Evolutionary conservation across 306 rosid genomes (phyloP).

Genomic region (Rubus idaeus): DNA sequence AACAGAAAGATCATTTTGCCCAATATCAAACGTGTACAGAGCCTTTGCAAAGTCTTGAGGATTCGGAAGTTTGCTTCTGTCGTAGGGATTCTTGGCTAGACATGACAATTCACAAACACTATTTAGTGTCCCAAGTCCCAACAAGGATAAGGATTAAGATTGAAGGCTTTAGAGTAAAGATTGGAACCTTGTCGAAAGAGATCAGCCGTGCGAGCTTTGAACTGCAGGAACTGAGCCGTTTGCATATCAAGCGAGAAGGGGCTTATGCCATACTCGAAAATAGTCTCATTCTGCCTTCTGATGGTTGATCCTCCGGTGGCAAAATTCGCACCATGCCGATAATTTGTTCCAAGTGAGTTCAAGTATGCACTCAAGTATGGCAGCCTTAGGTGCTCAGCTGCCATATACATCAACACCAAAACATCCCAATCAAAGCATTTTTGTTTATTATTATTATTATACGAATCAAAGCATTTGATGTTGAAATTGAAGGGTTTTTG

Average conservation of each 20-base stretch:
- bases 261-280: conserved; percentile 73
- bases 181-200: conserved; percentile 66
- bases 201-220: conserved; percentile 62
- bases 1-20: conserved; percentile 83
- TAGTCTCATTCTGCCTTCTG: conserved; percentile 80
- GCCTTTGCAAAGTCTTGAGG: conserved; percentile 84
- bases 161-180: no score
- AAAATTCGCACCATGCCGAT: conserved; percentile 83
- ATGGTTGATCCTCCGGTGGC: conserved; percentile 96
- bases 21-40: conserved; percentile 86
- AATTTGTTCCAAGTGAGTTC: conserved; percentile 82
- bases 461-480: neutral
- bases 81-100: conserved; percentile 52
- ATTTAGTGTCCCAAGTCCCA: neutral
- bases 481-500: neutral
- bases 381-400: conserved; percentile 70
- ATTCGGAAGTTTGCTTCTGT: conserved; percentile 58
- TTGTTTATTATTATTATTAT: no score
- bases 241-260: conserved; percentile 87
- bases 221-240: conserved; percentile 57
- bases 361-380: conserved; percentile 89
- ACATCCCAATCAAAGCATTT: neutral
- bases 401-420: neutral
- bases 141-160: neutral
- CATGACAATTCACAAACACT: conserved; percentile 7